Conservation (phyloP, 2,329 filamentous ascomycete species). For the Fusarium coicis region DNA sequence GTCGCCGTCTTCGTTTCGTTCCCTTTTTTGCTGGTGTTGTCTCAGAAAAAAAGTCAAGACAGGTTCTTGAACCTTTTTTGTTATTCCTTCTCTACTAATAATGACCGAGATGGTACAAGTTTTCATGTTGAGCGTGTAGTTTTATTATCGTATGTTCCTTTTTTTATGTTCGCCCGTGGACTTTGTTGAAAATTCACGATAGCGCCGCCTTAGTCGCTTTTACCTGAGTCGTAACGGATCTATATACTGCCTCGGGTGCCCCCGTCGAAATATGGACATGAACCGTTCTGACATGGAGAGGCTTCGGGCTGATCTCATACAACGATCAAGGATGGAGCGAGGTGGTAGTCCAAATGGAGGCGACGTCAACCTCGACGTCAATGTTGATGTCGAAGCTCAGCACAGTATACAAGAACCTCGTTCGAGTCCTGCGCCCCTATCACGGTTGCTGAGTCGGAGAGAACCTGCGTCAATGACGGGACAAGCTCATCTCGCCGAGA, state of each 20-base stretch:
- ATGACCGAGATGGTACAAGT: conserved; percentile 30
- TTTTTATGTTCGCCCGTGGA: background rate
- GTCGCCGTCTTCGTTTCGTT: conserved; percentile 28
- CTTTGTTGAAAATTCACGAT: conserved; percentile 26
- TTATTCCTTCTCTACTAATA: conserved; percentile 9
- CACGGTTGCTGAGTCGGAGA: conserved; percentile 32
- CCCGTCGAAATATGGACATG: conserved; percentile 33
- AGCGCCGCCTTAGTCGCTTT: conserved; percentile 27
- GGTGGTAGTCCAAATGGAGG: conserved; percentile 24
- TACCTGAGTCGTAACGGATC: conserved; percentile 23
- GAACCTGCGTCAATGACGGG: conserved; percentile 25
- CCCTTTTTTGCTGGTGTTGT: conserved; percentile 13
- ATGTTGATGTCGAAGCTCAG: conserved; percentile 28
- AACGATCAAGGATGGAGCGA: conserved; percentile 46
- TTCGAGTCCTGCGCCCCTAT: conserved; percentile 21
- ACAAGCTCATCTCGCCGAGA: conserved; percentile 38
- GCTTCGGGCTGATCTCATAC: conserved; percentile 48
- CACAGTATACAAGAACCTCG: conserved; percentile 10
- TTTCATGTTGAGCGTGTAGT: conserved; percentile 20
- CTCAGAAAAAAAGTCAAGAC: conserved; percentile 25
- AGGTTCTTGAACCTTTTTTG: conserved; percentile 30
- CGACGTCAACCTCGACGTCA: conserved; percentile 9
- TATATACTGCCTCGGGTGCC: conserved; percentile 12
- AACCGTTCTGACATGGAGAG: conserved; percentile 46
- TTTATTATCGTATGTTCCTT: conserved; percentile 11